Percentiles rank a stretch among this genome's conserved stretches.
phyloP scores from a whole-genome alignment of 257 asterid species.

The Paraleonurus japonicus region DNA sequence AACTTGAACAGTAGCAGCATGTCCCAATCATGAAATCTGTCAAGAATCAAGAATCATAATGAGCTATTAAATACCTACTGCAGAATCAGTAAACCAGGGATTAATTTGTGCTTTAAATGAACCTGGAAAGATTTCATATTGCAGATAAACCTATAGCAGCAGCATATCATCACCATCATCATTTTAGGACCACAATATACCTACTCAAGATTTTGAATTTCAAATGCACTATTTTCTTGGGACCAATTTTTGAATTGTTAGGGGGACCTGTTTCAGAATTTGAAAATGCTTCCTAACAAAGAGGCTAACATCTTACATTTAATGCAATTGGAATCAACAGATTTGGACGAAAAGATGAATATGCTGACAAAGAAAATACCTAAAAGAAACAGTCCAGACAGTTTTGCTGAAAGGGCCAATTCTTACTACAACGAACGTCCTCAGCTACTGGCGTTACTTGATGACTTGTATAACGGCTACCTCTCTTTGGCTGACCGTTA shows the following conservation, averaged over 20 bases:
- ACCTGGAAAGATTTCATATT: conserved; percentile 10
- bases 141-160: not conserved
- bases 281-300: conserved; percentile 8
- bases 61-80: not conserved
- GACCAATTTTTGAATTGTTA: conserved; percentile 10
- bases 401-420: conserved; percentile 72
- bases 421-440: conserved; percentile 85
- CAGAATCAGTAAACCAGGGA: not conserved
- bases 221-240: conserved; percentile 24
- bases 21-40: conserved; percentile 16
- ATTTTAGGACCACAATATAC: conserved; percentile 19
- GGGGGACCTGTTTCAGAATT: not conserved
- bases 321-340: conserved; percentile 34
- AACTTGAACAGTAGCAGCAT: conserved; percentile 11
- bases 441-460: conserved; percentile 65
- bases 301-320: conserved; percentile 4
- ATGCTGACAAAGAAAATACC: conserved; percentile 40
- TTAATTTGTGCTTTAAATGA: conserved; percentile 9
- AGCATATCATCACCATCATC: conserved; percentile 14
- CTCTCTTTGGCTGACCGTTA: conserved; percentile 82
- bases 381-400: conserved; percentile 49
- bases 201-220: conserved; percentile 21
- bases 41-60: not conserved
- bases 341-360: conserved; percentile 86
- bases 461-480: conserved; percentile 77